Percentiles rank a stretch among this genome's conserved stretches.
phyloP scores from a whole-genome alignment of 768 basidiomycete genomes.

The Sistotremastrum niveocremeum region DNA sequence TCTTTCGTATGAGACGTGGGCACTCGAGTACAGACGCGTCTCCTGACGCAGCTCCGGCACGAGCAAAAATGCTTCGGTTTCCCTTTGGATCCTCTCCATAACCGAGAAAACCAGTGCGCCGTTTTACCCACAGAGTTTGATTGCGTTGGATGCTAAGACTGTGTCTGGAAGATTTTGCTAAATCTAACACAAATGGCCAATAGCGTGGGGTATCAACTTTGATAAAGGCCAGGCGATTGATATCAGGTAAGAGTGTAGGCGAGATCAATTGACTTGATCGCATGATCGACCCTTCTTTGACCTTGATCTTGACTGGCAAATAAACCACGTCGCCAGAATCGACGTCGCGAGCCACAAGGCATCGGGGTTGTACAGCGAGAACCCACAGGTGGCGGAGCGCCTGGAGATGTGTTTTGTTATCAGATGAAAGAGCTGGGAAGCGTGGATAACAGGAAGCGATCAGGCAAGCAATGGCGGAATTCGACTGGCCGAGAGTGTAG shows the following conservation, averaged over 20 bases:
- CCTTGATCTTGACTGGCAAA: constrained; percentile 79
- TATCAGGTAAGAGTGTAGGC: constrained; percentile 84
- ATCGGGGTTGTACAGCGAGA: constrained; percentile 86
- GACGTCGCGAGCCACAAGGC: constrained; percentile 83
- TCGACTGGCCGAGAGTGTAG: constrained; percentile 82
- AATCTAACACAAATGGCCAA: constrained; percentile 84
- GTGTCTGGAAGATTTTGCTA: constrained; percentile 52
- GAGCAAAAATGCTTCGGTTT: constrained; percentile 80
- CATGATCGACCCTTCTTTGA: constrained; percentile 47
- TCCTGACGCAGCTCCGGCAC: constrained; percentile 73
- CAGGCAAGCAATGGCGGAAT: constrained; percentile 84
- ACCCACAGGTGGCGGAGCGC: constrained; percentile 94
- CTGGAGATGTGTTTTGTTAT: constrained; percentile 86
- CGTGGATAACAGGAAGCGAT: constrained; percentile 87
- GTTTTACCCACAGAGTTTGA: constrained; percentile 85
- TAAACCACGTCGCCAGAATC: constrained; percentile 86
- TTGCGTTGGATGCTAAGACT: constrained; percentile 53
- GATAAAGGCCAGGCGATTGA: constrained; percentile 70
- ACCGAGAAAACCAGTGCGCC: constrained; percentile 81
- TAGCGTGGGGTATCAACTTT: constrained; percentile 90
- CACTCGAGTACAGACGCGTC: constrained; percentile 81
- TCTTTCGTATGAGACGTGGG: constrained; percentile 55
- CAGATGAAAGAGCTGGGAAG: constrained; percentile 62
- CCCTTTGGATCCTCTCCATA: constrained; percentile 92
- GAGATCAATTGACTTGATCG: constrained; percentile 75